Conservation (phyloP, 805 yeast species). For the Monosporozyma solicola region DNA sequence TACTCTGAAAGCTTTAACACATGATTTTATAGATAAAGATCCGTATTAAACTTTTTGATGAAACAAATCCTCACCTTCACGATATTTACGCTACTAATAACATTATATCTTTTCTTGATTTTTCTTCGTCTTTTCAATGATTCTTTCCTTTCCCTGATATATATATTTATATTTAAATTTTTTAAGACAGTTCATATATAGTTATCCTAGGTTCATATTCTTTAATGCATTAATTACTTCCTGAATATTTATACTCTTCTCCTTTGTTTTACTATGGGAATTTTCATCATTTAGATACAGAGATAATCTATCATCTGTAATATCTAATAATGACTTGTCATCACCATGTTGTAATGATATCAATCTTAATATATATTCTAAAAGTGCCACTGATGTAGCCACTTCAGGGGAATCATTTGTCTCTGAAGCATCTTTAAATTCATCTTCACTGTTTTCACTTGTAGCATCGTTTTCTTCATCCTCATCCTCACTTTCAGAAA, state of each 20-base stretch:
- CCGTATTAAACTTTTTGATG: neutral
- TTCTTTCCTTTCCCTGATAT: neutral
- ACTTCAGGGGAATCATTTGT: conserved; percentile 22
- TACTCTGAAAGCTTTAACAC: neutral
- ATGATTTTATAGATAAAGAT: neutral
- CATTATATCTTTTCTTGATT: neutral
- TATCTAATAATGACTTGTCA: conserved; percentile 41
- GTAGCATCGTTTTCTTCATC: conserved; percentile 11
- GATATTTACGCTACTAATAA: neutral
- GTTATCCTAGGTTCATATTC: conserved; percentile 2
- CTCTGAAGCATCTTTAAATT: conserved; percentile 15
- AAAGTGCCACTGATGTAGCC: conserved; percentile 39
- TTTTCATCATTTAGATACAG: conserved; percentile 53
- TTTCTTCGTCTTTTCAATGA: neutral
- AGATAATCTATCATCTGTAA: conserved; percentile 58
- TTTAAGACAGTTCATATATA: neutral
- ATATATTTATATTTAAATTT: neutral
- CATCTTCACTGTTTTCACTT: conserved; percentile 17
- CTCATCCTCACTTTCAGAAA: conserved; percentile 24
- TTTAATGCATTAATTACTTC: conserved; percentile 4
- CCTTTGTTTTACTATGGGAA: conserved; percentile 9
- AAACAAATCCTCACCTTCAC: neutral
- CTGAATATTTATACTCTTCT: neutral
- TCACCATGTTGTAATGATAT: conserved; percentile 53
- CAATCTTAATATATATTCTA: conserved; percentile 57